phyloP scores from a whole-genome alignment of 768 basidiomycete genomes.

The Suillus subalutaceus region DNA sequence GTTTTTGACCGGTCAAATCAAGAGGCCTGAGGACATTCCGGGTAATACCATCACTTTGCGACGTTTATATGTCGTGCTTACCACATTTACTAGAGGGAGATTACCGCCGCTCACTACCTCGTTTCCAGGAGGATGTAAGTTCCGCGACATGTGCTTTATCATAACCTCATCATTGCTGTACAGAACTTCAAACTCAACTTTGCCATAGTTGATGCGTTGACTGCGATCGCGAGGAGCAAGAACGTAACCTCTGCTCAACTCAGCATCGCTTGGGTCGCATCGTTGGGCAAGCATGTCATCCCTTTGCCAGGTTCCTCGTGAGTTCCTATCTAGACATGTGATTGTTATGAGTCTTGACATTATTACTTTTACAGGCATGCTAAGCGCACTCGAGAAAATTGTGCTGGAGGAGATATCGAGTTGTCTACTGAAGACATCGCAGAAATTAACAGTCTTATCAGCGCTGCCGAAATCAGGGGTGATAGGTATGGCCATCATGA shows the following conservation, averaged over 20 bases:
- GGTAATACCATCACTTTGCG: slow-evolving; percentile 16
- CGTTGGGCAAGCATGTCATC: slow-evolving; percentile 45
- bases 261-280: slow-evolving; percentile 46
- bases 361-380: slow-evolving; percentile 26
- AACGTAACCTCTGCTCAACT: slow-evolving; percentile 46
- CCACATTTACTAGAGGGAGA: slow-evolving; percentile 38
- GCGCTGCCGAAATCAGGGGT: slow-evolving; percentile 40
- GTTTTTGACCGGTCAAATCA: slow-evolving; percentile 55
- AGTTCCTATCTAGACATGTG: slow-evolving; percentile 19
- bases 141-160: slow-evolving; percentile 14
- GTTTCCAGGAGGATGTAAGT: slow-evolving; percentile 47
- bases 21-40: slow-evolving; percentile 38
- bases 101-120: slow-evolving; percentile 38
- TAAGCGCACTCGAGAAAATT: slow-evolving; percentile 48
- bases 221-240: slow-evolving; percentile 44
- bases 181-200: slow-evolving; percentile 46
- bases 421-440: slow-evolving; percentile 44
- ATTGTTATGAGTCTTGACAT: background rate
- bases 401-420: slow-evolving; percentile 44
- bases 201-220: slow-evolving; percentile 44
- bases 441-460: slow-evolving; percentile 42
- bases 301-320: slow-evolving; percentile 55
- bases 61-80: background rate
- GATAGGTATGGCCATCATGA: slow-evolving; percentile 35
- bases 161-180: slow-evolving; percentile 4